These are phyloP conservation scores for Camelina neglecta DNA, from an alignment of 345 rosid genomes.

Conservation along the genomic window DNA sequence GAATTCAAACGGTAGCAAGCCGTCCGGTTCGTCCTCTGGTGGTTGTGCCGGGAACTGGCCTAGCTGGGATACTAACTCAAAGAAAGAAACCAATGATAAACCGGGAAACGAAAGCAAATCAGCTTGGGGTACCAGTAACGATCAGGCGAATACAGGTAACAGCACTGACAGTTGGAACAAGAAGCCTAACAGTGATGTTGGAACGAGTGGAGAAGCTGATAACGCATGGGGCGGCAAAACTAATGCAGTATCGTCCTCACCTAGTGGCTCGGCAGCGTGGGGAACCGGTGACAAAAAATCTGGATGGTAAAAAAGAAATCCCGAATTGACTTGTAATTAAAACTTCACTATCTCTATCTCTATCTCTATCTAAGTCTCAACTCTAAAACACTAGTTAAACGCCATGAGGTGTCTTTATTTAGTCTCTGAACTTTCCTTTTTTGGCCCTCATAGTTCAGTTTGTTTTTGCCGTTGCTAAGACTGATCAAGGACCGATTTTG, in stretches of 20 bases:
- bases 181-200: conserved; percentile 17
- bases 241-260: conserved; percentile 12
- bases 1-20: conserved; percentile 31
- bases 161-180: conserved; percentile 37
- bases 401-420: conserved; percentile 8
- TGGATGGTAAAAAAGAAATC: conserved; percentile 27
- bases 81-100: conserved; percentile 32
- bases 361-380: conserved; percentile 20
- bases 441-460: background rate
- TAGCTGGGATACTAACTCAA: conserved; percentile 34
- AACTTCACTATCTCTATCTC: conserved; percentile 8
- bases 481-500: conserved; percentile 18
- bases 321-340: conserved; percentile 23
- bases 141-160: conserved; percentile 21
- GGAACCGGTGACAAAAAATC: conserved; percentile 21
- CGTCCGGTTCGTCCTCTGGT: conserved; percentile 27
- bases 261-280: conserved; percentile 31
- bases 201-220: conserved; percentile 22
- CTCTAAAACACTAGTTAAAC: conserved; percentile 1
- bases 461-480: conserved; percentile 16
- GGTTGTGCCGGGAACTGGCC: conserved; percentile 32
- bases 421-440: background rate
- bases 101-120: conserved; percentile 29
- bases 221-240: conserved; percentile 35
- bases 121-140: conserved; percentile 38